Conservation (phyloP, 1,139 yeast genomes). For the Debaryomyces subglobosus region DNA sequence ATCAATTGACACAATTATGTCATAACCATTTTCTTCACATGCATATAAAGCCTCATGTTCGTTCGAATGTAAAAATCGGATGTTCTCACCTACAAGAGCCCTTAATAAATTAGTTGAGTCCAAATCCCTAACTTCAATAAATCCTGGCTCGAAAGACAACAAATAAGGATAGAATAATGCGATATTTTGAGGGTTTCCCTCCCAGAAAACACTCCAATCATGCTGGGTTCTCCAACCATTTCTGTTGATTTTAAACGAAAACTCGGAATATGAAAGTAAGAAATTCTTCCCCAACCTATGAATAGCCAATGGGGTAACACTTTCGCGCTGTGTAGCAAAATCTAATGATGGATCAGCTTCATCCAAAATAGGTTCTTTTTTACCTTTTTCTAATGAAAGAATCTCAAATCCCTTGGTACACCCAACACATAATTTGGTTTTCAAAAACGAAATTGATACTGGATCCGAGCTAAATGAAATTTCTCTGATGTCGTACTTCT, state of each 20-base stretch:
- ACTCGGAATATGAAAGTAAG: slow-evolving; percentile 83
- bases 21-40: slow-evolving; percentile 88
- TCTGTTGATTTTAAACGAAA: slow-evolving; percentile 89
- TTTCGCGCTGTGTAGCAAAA: slow-evolving; percentile 85
- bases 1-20: slow-evolving; percentile 88
- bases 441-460: slow-evolving; percentile 85
- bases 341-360: slow-evolving; percentile 97
- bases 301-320: slow-evolving; percentile 84
- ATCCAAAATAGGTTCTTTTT: slow-evolving; percentile 78
- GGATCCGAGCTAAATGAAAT: slow-evolving; percentile 86
- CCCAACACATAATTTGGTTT: slow-evolving; percentile 88
- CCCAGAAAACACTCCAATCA: slow-evolving; percentile 96
- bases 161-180: slow-evolving; percentile 94
- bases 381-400: slow-evolving; percentile 77
- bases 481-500: slow-evolving; percentile 71
- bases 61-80: slow-evolving; percentile 82
- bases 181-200: slow-evolving; percentile 90
- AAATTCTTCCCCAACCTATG: slow-evolving; percentile 89
- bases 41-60: slow-evolving; percentile 95
- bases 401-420: slow-evolving; percentile 97
- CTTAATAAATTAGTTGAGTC: slow-evolving; percentile 84
- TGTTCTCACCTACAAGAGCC: slow-evolving; percentile 93
- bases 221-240: slow-evolving; percentile 97
- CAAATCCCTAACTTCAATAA: slow-evolving; percentile 90
- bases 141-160: slow-evolving; percentile 84